These are phyloP conservation scores for Chytriomyces sp. DNA, from an alignment of 192 early-diverging fungal species.

Conservation along the genomic window DNA sequence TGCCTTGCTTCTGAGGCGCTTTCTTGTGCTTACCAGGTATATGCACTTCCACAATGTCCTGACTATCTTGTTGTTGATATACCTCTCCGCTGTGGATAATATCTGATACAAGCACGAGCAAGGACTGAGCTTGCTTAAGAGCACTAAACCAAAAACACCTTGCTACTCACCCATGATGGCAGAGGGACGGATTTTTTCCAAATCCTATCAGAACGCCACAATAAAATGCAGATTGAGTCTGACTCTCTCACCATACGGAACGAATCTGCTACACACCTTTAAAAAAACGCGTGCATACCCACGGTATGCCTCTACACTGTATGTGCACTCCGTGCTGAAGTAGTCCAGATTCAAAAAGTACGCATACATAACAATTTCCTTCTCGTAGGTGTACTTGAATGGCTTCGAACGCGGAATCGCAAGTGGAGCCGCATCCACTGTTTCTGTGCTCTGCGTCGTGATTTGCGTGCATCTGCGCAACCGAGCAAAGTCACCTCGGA, in stretches of 20 bases:
- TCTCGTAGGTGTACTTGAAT: conserved; percentile 99
- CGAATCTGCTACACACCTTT: conserved; percentile 58
- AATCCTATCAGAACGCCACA: no score
- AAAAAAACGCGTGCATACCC: conserved; percentile 93
- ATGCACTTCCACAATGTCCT: background rate
- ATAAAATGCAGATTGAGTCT: no score
- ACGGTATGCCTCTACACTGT: conserved; percentile 96
- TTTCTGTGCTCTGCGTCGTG: conserved; percentile 72
- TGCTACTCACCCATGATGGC: conserved; percentile 75
- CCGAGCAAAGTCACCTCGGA: conserved; percentile 92
- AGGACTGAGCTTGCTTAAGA: no score
- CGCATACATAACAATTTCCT: conserved; percentile 99
- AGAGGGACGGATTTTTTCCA: conserved; percentile 85
- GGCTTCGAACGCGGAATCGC: conserved; percentile 90
- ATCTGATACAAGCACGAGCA: no score
- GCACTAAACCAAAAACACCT: background rate
- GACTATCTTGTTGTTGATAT: conserved; percentile 46
- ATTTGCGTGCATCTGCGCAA: conserved; percentile 93
- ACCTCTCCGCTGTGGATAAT: conserved; percentile 96
- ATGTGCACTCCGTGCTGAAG: conserved; percentile 98
- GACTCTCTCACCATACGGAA: background rate
- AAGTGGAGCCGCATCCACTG: background rate
- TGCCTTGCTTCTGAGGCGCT: conserved; percentile 30
- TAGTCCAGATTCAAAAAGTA: conserved; percentile 97
- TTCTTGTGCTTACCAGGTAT: background rate